Evolutionary conservation across 371 early-diverging fungal species (phyloP).

Genomic region (Batkoa obscura): DNA sequence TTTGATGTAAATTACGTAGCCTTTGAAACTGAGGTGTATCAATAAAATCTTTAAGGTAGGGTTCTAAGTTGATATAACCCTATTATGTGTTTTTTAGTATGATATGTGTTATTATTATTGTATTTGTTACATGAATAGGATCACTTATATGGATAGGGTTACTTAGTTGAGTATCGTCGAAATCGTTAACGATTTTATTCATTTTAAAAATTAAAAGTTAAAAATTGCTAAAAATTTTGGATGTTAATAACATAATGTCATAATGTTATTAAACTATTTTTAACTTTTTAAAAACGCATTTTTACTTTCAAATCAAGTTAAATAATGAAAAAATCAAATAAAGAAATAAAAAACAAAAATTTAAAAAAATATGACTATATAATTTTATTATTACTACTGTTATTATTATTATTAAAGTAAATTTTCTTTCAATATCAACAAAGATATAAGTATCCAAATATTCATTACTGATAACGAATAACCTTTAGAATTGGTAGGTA

Average conservation of each 20-base stretch:
- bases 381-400: not conserved
- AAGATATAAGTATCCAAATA: not conserved
- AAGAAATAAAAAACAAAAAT: not conserved
- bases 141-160: not conserved
- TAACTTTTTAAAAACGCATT: not conserved
- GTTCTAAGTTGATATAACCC: constrained; percentile 63
- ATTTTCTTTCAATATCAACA: not conserved
- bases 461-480: not conserved
- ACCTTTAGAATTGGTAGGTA: not conserved
- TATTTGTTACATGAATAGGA: constrained; percentile 3
- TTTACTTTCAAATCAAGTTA: not conserved
- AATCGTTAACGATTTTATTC: not conserved
- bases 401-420: not conserved
- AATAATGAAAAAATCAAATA: not conserved
- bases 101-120: not conserved
- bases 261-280: not conserved
- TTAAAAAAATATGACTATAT: not conserved
- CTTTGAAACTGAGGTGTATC: constrained; percentile 92
- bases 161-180: not conserved
- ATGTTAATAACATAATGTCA: not conserved
- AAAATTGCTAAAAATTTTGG: not conserved
- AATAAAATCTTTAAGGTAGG: constrained; percentile 45
- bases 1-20: constrained; percentile 72
- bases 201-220: not conserved
- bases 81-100: not conserved